Percentiles rank a stretch among this genome's conserved stretches.
phyloP scores from a whole-genome alignment of 2,329 filamentous ascomycete genomes.

The Colletotrichum destructivum region DNA sequence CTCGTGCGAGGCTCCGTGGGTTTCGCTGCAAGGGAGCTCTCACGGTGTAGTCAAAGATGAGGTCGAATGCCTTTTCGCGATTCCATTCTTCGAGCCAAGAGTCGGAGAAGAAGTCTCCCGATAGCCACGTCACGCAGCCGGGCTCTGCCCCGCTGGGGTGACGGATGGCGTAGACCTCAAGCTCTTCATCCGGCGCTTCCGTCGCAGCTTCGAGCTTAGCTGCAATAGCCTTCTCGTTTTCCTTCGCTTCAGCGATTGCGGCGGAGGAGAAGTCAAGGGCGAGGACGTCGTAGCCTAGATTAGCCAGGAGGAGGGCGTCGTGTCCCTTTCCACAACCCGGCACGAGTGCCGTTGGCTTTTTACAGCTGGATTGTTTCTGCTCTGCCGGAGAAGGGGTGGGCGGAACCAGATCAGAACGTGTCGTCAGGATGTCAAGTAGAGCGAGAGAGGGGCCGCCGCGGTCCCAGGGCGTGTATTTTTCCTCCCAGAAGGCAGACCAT shows the following conservation, averaged over 20 bases:
- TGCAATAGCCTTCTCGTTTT: conserved; percentile 54
- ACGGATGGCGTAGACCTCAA: conserved; percentile 59
- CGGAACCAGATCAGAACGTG: conserved; percentile 62
- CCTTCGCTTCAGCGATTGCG: conserved; percentile 62
- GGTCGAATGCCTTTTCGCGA: conserved; percentile 71
- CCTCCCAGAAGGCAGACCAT: conserved; percentile 67
- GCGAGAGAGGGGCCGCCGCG: conserved; percentile 67
- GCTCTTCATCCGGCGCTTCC: conserved; percentile 56
- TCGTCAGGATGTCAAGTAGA: conserved; percentile 66
- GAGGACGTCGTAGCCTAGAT: conserved; percentile 82
- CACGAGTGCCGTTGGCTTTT: conserved; percentile 70
- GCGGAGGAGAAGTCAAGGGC: conserved; percentile 78
- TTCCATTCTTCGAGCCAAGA: conserved; percentile 65
- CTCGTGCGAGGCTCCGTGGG: not conserved
- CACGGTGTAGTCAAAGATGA: conserved; percentile 77
- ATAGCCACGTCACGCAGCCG: conserved; percentile 70
- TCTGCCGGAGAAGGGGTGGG: conserved; percentile 1
- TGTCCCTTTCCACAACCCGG: conserved; percentile 88
- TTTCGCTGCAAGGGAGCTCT: conserved; percentile 41
- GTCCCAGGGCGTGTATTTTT: conserved; percentile 68
- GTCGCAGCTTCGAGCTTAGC: conserved; percentile 42
- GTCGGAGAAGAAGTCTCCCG: conserved; percentile 78
- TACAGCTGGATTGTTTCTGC: not conserved
- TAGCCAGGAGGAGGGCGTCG: conserved; percentile 82
- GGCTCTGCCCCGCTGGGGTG: conserved; percentile 55